Evolutionary conservation across 257 asterid genomes (phyloP), one percentile per base, ranked within the genome.

Genomic region (Lavandula angustifolia): DNA sequence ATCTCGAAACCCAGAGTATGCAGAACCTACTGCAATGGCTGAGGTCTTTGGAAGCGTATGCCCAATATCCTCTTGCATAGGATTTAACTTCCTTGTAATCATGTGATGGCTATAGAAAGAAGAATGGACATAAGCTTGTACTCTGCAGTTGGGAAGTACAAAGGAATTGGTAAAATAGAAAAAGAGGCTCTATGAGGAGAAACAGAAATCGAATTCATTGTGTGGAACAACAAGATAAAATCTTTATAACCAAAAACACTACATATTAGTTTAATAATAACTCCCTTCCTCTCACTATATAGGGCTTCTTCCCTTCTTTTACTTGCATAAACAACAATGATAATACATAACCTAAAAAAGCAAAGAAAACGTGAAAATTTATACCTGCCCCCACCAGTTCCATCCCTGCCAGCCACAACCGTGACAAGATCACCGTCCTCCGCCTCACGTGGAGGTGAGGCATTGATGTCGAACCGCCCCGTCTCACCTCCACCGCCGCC

Each of bases 361-460:
- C 13, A 54, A 47, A 11, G 37, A 55, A 62, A 1, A 50, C 56
- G 64, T 59, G 68, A 49, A 71, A 68, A 64, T 9, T 32, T 81
- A 32, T 81, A 91, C 98, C 84, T 85, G 78, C 70, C 73, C 33
- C 78, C 80, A 32, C 72, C 80, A 41, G 75, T 69, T 54, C 78
- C 76, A 11, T 37, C 64, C 47, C 84, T 76, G 71, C 81, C 57
- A 6, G 71, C 73, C 40, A 68, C 54, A 37, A 48, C 75, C 14
- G 72, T 75, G 62, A 69, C 68, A 49, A 76, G 80, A 50, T 74
- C 87, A 54, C 71, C 83, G 14, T 82, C 94, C 73, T 78, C 94
- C 63, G 62, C 73, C 76, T 88, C 98, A 32, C 72, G 66, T 0
- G 96, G 96, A 2, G 96, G 96, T 11, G 88, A 64, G 12, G 86